Evolutionary conservation across 108 stramenopile genomes (phyloP).

Genomic region (Skeletonema menzelii): DNA sequence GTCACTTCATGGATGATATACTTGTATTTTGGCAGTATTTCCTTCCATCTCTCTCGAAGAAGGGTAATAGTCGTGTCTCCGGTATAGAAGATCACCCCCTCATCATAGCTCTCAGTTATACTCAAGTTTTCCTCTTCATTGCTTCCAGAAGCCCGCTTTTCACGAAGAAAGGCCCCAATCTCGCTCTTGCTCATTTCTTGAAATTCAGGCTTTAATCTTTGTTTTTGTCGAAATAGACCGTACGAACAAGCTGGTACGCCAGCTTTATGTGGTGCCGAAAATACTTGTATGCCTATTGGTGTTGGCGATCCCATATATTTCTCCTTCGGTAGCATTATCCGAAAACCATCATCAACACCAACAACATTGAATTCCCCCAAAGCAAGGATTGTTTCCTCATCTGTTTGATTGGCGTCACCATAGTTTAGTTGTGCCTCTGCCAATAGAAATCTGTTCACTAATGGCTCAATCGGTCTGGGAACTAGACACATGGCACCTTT

Average conservation of each 20-base stretch:
- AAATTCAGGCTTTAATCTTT: conserved; percentile 48
- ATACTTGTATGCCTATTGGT: conserved; percentile 52
- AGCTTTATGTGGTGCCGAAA: conserved; percentile 54
- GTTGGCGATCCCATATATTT: conserved; percentile 48
- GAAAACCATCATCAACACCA: conserved; percentile 42
- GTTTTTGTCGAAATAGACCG: conserved; percentile 51
- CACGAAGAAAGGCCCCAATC: conserved; percentile 41
- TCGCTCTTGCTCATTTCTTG: conserved; percentile 42
- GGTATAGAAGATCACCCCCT: conserved; percentile 58
- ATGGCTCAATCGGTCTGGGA: conserved; percentile 32
- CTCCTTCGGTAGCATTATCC: conserved; percentile 47
- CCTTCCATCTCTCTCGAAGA: conserved; percentile 44
- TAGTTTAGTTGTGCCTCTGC: conserved; percentile 66
- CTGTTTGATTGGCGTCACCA: conserved; percentile 49
- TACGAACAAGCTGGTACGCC: conserved; percentile 57
- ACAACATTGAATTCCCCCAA: conserved; percentile 46
- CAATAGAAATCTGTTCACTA: conserved; percentile 42
- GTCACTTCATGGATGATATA: conserved; percentile 60
- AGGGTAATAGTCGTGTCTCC: conserved; percentile 61
- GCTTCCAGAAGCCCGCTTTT: conserved; percentile 9
- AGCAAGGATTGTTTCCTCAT: conserved; percentile 46
- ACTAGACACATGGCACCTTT: conserved; percentile 26
- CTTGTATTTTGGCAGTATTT: conserved; percentile 53
- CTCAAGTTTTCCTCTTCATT: conserved; percentile 14
- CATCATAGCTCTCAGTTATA: conserved; percentile 52